Evolutionary conservation across 2,329 filamentous ascomycete species (phyloP).

Genomic region (Talaromyces sp.): DNA sequence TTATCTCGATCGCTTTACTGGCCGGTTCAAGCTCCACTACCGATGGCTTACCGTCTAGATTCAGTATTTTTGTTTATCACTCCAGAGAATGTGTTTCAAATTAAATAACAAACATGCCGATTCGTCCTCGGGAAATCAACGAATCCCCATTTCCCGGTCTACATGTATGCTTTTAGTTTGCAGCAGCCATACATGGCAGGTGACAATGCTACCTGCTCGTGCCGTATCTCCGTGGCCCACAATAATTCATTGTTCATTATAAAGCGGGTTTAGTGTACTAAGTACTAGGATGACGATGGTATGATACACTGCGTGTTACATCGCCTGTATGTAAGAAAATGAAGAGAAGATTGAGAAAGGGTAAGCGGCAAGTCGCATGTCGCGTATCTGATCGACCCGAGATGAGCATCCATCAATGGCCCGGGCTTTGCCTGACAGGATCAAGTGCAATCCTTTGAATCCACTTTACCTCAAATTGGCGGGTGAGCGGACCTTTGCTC

Average conservation of each 20-base stretch:
- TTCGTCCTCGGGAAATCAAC: neutral
- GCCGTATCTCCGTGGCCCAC: too few species aligned
- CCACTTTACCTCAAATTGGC: slow-evolving; percentile 8
- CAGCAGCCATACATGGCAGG: neutral
- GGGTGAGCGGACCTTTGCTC: neutral
- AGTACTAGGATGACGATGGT: too few species aligned
- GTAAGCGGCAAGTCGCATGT: slow-evolving; percentile 5
- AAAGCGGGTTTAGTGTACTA: too few species aligned
- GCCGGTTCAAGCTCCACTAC: neutral
- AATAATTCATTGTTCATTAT: too few species aligned
- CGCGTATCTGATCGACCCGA: slow-evolving; percentile 9
- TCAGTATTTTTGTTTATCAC: neutral
- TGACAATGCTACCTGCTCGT: too few species aligned
- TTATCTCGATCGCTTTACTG: neutral
- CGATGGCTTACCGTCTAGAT: neutral
- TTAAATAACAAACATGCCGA: neutral
- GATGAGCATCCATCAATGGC: slow-evolving; percentile 1
- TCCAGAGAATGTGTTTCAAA: neutral
- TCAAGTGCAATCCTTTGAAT: slow-evolving; percentile 8
- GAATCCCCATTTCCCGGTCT: neutral
- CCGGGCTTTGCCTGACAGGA: slow-evolving; percentile 7
- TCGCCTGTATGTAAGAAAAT: too few species aligned
- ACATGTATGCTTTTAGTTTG: neutral
- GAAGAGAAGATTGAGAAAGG: neutral
- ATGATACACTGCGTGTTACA: too few species aligned